phyloP scores from a whole-genome alignment of 108 stramenopile genomes.

The Mediolabrus comicus region DNA sequence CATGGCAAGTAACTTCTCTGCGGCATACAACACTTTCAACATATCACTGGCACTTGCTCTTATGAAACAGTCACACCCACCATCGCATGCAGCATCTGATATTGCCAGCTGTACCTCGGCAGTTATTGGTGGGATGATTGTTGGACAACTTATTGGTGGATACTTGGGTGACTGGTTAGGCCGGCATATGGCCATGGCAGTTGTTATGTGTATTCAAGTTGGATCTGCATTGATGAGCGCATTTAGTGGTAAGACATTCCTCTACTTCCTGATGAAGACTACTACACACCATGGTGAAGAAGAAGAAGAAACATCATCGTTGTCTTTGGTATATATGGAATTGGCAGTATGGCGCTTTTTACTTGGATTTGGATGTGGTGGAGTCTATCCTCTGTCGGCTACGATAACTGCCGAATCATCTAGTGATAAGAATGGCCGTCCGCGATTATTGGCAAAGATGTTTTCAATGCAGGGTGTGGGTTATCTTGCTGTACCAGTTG shows the following conservation, averaged over 20 bases:
- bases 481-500: slow-evolving; percentile 64
- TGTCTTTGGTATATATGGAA: slow-evolving; percentile 15
- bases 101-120: slow-evolving; percentile 49
- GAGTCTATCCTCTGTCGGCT: slow-evolving; percentile 88
- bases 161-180: slow-evolving; percentile 56
- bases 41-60: slow-evolving; percentile 55
- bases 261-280: too few relatives aligned
- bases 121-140: slow-evolving; percentile 65
- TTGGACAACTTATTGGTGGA: slow-evolving; percentile 60
- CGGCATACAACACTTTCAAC: slow-evolving; percentile 59
- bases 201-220: slow-evolving; percentile 55
- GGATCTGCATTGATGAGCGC: slow-evolving; percentile 40
- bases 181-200: slow-evolving; percentile 51
- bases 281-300: too few relatives aligned
- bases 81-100: slow-evolving; percentile 21
- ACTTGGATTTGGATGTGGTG: slow-evolving; percentile 82
- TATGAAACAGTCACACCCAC: slow-evolving; percentile 37
- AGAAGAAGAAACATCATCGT: background rate
- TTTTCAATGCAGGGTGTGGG: slow-evolving; percentile 84
- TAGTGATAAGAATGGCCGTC: slow-evolving; percentile 10
- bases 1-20: slow-evolving; percentile 62
- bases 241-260: slow-evolving; percentile 20
- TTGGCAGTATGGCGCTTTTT: slow-evolving; percentile 73
- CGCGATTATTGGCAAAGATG: slow-evolving; percentile 68
- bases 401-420: slow-evolving; percentile 71